Evolutionary conservation across 2,329 filamentous ascomycete species (phyloP).

Genomic region (Aureobasidium sp.): DNA sequence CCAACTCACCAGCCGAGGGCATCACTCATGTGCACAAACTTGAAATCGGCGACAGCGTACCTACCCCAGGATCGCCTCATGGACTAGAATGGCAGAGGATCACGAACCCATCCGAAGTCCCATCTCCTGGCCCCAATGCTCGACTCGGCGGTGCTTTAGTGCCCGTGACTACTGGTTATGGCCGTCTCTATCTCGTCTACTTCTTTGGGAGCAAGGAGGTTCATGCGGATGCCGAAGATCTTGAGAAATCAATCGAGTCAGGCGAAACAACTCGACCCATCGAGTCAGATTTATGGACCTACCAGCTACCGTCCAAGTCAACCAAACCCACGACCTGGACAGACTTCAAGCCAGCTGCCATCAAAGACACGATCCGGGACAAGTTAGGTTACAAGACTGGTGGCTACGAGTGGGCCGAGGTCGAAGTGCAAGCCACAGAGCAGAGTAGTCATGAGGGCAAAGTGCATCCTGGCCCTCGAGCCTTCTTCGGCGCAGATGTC

Average conservation of each 20-base stretch:
- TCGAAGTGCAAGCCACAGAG: conserved; percentile 31
- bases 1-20: conserved; percentile 23
- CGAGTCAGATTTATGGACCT: conserved; percentile 39
- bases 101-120: conserved; percentile 37
- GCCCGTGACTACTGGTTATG: conserved; percentile 38
- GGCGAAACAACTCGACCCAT: conserved; percentile 16
- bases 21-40: conserved; percentile 23
- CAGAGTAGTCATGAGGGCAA: conserved; percentile 31
- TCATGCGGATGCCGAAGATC: conserved; percentile 17
- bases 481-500: conserved; percentile 36
- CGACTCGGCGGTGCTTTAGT: conserved; percentile 34
- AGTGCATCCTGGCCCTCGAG: conserved; percentile 38
- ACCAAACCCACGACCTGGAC: conserved; percentile 18
- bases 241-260: conserved; percentile 19
- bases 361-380: conserved; percentile 38
- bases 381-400: conserved; percentile 36
- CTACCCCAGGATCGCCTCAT: conserved; percentile 12
- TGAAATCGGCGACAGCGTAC: conserved; percentile 20
- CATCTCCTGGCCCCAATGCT: conserved; percentile 36
- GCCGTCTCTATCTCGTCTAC: conserved; percentile 39
- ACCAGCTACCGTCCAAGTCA: conserved; percentile 35
- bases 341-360: conserved; percentile 35
- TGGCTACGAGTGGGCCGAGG: conserved; percentile 37
- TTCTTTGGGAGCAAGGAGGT: conserved; percentile 31
- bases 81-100: conserved; percentile 33